Percentiles rank a stretch among this genome's conserved stretches.
Conservation (phyloP, 2,329 filamentous ascomycete genomes). For the Domatiomyces catenatus region DNA sequence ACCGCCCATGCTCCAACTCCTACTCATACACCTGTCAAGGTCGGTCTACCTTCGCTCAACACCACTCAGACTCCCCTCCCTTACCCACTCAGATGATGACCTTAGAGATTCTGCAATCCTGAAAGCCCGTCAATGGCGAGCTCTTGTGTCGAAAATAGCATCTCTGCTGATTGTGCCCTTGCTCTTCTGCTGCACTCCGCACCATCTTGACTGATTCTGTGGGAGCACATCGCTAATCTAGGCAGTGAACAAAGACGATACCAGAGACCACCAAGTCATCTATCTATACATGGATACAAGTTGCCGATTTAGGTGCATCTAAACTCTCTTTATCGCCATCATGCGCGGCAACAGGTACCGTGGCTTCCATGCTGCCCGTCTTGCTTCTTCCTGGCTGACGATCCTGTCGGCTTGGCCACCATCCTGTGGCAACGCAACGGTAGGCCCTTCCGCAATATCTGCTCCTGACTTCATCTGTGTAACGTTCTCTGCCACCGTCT, state of each 20-base stretch:
- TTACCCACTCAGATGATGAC: not conserved
- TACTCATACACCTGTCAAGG: not conserved
- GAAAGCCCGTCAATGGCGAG: not conserved
- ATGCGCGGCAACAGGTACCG: not conserved
- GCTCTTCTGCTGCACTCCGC: not conserved
- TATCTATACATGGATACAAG: not conserved
- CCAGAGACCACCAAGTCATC: too few relatives aligned
- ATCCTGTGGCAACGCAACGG: not conserved
- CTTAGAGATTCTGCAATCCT: not conserved
- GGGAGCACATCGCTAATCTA: not conserved
- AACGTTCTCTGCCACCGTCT: not conserved
- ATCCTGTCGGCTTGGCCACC: not conserved
- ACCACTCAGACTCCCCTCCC: not conserved
- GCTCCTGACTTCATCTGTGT: not conserved
- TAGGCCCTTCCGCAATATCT: not conserved
- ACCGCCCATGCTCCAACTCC: not conserved
- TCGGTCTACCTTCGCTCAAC: not conserved
- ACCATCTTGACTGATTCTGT: not conserved
- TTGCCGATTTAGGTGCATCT: not conserved
- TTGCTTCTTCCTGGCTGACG: not conserved
- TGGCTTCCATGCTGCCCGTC: not conserved
- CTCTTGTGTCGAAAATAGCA: not conserved
- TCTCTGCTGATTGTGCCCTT: not conserved
- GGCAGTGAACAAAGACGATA: not conserved
- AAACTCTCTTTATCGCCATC: not conserved